Evolutionary conservation across 2,329 filamentous ascomycete species (phyloP), one percentile per base, ranked within the genome.

Genomic region (Aspergillus fischeri): DNA sequence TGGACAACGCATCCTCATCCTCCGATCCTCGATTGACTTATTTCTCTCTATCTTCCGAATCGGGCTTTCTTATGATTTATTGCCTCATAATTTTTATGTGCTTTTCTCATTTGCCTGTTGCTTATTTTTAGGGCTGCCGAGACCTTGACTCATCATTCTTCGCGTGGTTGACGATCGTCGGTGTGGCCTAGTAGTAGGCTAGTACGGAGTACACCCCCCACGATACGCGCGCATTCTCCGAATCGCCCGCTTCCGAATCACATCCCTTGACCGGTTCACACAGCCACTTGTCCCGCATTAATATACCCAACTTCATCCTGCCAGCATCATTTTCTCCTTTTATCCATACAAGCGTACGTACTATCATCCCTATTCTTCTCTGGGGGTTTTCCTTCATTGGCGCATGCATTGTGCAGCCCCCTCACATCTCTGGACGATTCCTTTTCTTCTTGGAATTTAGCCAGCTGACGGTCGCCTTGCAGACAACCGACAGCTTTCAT

Each of bases 151-250:
- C 55, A 51, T 64, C 51, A 59, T 54, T 53, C 54, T 55, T 57
- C 58, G 56, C 54, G 57, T 35, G 32, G 32, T 35, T 17, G 56
- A 51, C 58, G 56, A 59, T 60, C 57, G 54, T 59, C 60, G 47
- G 53, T 52, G 47, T 57, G 53, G 52, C 59, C 55, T 60, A 57
- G 60, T 60, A 27, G 25, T 7, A 27, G 25, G 25, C 25, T 27
- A 27, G 25, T 27, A 27, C 25, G 25, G 25, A 27, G 25, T 27
- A 27, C 25, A 56, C 59, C 62, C 59, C 58, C 60, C 56, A 58
- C 60, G 59, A 64, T 60, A 60, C 57, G 60, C 58, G 60, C 55
- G 60, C 55, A 59, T 61, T 65, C 59, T 29, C 56, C 59, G 49
- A 56, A 53, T 60, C 55, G 55, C 57, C 61, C 58, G 58, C 60